Base-by-base conservation (phyloP, 192 early-diverging fungal species). In the Mortierella antarctica region DNA sequence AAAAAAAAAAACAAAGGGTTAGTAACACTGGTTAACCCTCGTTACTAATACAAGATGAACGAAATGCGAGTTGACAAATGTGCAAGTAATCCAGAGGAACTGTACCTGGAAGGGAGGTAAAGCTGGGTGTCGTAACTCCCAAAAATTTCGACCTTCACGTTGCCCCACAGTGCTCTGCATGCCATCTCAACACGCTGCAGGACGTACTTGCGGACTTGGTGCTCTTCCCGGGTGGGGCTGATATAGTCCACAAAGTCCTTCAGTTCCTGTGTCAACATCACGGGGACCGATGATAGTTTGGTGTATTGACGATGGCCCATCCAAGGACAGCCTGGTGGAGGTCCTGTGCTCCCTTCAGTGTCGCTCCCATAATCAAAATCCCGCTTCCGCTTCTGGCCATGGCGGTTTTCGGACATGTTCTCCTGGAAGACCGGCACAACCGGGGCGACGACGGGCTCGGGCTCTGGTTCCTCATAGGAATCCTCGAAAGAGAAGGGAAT, bases 71-170 rank as follows among this genome's bases (percentile, higher is more conserved):
- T 31, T 31, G 31, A 31, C 31, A 54, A n/a, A 54, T 54, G 31
- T 11, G 23, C 13, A 41, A 12, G 54, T 15, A 41, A 39, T 1
- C 52, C 52, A 54, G 45, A 6, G 7, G 12, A 6, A 6, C n/a
- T 17, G 13, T 94, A 96, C 82, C 94, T 94, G 31, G 95, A 88
- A 5, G 97, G 97, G 31, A 99, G 85, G 73, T 95, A 99, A 9
- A 98, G 74, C 41, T 85, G 86, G 0, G 97, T 96, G 17, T 89
- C 89, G 70, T 93, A 99, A 72, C 93, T 95, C 11, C 97, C 97
- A 90, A 97, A 99, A 31, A 93, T 89, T 7, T 88, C 65, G 17
- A 93, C 82, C 23, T 72, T 63, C 5, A 86, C 86, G 7, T 83
- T 55, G 0, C 72, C 70, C 76, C 85, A 91, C 9, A 89, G 57